Base-by-base conservation (phyloP, 2,329 filamentous ascomycete genomes). In the Coccinonectria pachysandricola region DNA sequence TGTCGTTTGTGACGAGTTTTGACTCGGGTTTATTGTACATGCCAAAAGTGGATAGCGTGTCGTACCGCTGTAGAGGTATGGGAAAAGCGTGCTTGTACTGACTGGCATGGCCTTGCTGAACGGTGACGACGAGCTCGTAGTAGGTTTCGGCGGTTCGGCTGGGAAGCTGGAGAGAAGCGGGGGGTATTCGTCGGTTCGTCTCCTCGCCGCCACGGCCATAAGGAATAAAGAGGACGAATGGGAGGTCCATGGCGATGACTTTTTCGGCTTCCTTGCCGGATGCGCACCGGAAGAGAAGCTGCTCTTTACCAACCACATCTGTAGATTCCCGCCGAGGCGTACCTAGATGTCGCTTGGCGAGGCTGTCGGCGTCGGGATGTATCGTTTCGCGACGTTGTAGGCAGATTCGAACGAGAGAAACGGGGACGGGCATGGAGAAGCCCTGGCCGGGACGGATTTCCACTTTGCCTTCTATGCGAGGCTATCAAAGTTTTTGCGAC, bases 11-110 rank as follows among this genome's bases (percentile, higher is more conserved):
- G 34, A 78, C 74, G 46, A 92, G 80, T 30, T 85, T 84, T 32
- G 80, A 81, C 55, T 95, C 88, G 10, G 87, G 88, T 28, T 86
- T 79, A 59, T 96, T 96, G 64, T 96, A 98, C 91, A 96, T 96
- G 57, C 91, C 91, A 60, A 98, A 98, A 2, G 91, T 96, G 21
- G 87, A 95, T 24, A 98, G 65, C 2, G 88, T 98, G 55, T 98
- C 91, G 61, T 96, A 98, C 50, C 91, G 72, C 41, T 84, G 76
- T 43, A 98, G 74, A 2, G 88, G 88, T 19, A 96, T 81, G 2
- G 91, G 84, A 43, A 95, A 95, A 4, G 76, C 66, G 56, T 92
- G 91, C 57, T 92, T 92, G 57, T 83, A 85, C 58, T 95, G 85
- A 35, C 83, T 75, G 44, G 75, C 75, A 43, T 80, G 78, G 3